Conservation (phyloP, 164 flowering plant genomes). For the Annona squamosa region DNA sequence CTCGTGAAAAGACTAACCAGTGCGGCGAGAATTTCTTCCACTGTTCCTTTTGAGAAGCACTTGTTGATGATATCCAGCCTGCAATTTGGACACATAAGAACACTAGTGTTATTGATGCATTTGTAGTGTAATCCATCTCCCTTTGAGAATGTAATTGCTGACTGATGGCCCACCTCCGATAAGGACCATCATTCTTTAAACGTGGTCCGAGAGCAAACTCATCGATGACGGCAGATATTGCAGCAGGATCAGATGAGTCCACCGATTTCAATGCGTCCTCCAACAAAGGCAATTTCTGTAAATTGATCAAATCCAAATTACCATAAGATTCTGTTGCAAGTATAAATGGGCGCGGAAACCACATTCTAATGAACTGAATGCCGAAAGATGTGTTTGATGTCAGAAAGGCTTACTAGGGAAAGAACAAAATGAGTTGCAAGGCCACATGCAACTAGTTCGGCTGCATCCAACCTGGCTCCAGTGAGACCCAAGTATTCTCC, state of each 20-base stretch:
- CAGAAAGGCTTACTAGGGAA: not conserved
- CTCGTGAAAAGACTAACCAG: slow-evolving; percentile 38
- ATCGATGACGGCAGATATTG: slow-evolving; percentile 46
- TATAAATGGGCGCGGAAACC: too few relatives aligned
- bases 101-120: not conserved
- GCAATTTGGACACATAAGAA: slow-evolving; percentile 11
- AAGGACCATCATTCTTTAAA: slow-evolving; percentile 63
- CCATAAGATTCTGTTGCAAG: not conserved
- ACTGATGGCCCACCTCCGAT: slow-evolving; percentile 34
- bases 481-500: slow-evolving; percentile 89
- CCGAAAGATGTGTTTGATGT: not conserved
- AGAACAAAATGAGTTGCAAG: slow-evolving; percentile 78
- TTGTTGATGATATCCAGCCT: slow-evolving; percentile 61
- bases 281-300: slow-evolving; percentile 51
- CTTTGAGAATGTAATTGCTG: too few relatives aligned
- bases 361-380: not conserved
- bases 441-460: slow-evolving; percentile 89
- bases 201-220: slow-evolving; percentile 41
- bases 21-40: slow-evolving; percentile 30
- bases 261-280: slow-evolving; percentile 54
- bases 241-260: slow-evolving; percentile 40
- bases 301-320: not conserved
- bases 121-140: too few relatives aligned
- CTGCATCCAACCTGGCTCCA: slow-evolving; percentile 79
- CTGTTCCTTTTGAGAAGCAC: slow-evolving; percentile 29